Evolutionary conservation across 768 basidiomycete genomes (phyloP).

Genomic region (Termitomyces eurrhizus): DNA sequence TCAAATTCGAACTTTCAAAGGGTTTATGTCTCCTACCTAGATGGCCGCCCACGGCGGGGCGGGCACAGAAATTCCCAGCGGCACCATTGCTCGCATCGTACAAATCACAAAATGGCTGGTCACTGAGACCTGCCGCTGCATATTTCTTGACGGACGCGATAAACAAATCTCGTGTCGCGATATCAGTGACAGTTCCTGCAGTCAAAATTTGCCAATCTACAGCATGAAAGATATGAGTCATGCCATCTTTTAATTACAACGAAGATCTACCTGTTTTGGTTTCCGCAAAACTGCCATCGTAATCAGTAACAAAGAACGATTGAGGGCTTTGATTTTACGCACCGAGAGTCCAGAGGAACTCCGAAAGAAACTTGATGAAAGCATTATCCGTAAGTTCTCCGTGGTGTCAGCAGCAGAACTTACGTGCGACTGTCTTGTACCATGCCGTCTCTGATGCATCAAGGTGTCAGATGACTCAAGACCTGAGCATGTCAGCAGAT

Average conservation of each 20-base stretch:
- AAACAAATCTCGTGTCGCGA: slow-evolving; percentile 42
- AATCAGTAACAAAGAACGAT: not conserved
- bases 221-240: not conserved
- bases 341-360: slow-evolving; percentile 47
- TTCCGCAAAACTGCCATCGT: slow-evolving; percentile 39
- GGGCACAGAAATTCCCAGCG: slow-evolving; percentile 47
- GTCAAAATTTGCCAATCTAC: slow-evolving; percentile 61
- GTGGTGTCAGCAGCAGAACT: slow-evolving; percentile 9
- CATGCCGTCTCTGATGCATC: slow-evolving; percentile 38
- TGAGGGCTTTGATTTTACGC: slow-evolving; percentile 4
- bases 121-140: slow-evolving; percentile 41
- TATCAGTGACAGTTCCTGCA: slow-evolving; percentile 46
- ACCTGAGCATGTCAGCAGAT: not conserved
- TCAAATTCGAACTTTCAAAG: not conserved
- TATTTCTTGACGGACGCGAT: slow-evolving; percentile 47
- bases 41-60: slow-evolving; percentile 58
- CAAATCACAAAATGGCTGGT: slow-evolving; percentile 43
- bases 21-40: slow-evolving; percentile 26
- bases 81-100: slow-evolving; percentile 50
- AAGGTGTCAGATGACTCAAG: not conserved
- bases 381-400: not conserved
- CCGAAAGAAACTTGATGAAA: slow-evolving; percentile 34
- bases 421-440: slow-evolving; percentile 45
- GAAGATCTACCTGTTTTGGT: slow-evolving; percentile 44
- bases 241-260: not conserved